Percentiles rank a stretch among this genome's conserved stretches.
Evolutionary conservation across 768 basidiomycete genomes (phyloP).

Genomic region (Boletus patriciae): DNA sequence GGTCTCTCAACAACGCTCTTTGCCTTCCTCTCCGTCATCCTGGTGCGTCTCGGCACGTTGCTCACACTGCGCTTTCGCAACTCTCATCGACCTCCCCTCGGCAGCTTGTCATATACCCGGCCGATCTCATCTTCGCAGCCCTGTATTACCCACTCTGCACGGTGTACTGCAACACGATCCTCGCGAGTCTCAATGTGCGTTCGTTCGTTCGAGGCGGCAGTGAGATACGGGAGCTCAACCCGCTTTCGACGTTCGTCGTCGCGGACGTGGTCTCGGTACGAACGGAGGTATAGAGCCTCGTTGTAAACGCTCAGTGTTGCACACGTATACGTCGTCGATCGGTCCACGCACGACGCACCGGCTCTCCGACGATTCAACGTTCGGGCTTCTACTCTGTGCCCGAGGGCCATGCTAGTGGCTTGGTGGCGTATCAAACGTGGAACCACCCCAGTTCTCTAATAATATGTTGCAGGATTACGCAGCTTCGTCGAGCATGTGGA

Average conservation of each 20-base stretch:
- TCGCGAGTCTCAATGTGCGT: slow-evolving; percentile 34
- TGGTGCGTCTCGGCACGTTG: too few species aligned
- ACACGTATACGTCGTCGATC: neutral
- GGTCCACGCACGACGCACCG: neutral
- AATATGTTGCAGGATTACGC: too few species aligned
- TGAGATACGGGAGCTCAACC: neutral
- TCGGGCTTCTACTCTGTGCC: too few species aligned
- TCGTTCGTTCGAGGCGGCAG: slow-evolving; percentile 10
- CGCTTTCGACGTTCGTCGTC: neutral
- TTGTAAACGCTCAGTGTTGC: too few species aligned
- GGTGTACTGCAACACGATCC: slow-evolving; percentile 35
- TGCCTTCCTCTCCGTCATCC: too few species aligned
- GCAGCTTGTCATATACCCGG: slow-evolving; percentile 26
- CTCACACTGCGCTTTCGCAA: too few species aligned
- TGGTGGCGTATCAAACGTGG: too few species aligned
- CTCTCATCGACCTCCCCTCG: neutral
- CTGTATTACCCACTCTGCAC: slow-evolving; percentile 34
- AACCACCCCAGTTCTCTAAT: too few species aligned
- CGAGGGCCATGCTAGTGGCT: too few species aligned
- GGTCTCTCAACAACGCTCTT: neutral
- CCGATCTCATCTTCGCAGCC: slow-evolving; percentile 23
- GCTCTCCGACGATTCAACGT: neutral
- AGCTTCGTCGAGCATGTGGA: too few species aligned
- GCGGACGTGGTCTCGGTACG: too few species aligned
- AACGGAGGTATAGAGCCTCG: neutral